Evolutionary conservation across 2,329 filamentous ascomycete species (phyloP), one percentile per base, ranked within the genome.

Genomic region (Fusarium sp.): DNA sequence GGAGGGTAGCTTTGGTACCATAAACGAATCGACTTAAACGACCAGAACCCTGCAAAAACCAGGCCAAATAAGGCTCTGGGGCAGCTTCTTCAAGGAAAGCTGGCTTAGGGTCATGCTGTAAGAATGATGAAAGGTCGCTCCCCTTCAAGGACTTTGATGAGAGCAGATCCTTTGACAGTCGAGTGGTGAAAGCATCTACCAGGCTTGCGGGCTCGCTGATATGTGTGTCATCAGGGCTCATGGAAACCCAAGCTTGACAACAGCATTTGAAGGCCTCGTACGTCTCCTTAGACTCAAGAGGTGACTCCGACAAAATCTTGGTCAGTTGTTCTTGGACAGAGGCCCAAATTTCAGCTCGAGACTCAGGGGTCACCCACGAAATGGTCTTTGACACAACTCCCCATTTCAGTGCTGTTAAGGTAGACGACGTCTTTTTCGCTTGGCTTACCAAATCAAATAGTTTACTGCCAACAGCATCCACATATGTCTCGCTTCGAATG

Each of bases 251-350:
- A 15, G 80, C 73, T 25, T 79, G 75, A 23, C 78, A 82, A 54
- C 80, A 79, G 69, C 81, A 84, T 42, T 81, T 82, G 64, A 84
- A 81, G 2, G 83, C 83, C 51, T 84, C 82, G 21, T 82, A 83
- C 1, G 82, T 80, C 49, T 83, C 81, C 35, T 77, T 71, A 4
- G 78, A 79, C 7, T 78, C 69, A 16, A 84, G 64, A 1, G 79
- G 72, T 2, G 78, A 72, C 48, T 81, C 79, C 12, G 78, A 73
- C 27, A 84, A 58, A 15, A 80, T 78, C 51, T 80, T 81, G 5
- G 74, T 71, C 19, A 84, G 41, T 25, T 78, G 77, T n/a, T 75
- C 72, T 45, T 81, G 80, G 10, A 82, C 73, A 8, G 68, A 60
- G 16, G 45, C 54, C 83, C 83, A 84, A 21, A 83, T 75, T 21